Conservation (phyloP, 495 filamentous ascomycete species). For the Aspergillus haitiensis region DNA sequence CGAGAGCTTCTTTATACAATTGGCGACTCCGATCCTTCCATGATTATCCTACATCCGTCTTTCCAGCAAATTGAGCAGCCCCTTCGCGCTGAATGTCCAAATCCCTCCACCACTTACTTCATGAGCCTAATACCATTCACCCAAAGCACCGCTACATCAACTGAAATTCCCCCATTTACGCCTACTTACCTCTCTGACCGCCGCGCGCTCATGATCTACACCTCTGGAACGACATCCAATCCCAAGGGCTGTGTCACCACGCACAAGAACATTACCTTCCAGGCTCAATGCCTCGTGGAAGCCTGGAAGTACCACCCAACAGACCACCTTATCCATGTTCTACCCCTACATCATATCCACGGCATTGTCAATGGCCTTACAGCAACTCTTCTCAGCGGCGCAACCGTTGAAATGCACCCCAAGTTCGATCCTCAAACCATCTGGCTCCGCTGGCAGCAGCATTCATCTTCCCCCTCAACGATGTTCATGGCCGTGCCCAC, state of each 20-base stretch:
- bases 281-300: conserved; percentile 39
- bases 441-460: conserved; percentile 44
- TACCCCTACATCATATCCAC: conserved; percentile 48
- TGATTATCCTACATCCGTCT: conserved; percentile 42
- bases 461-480: conserved; percentile 33
- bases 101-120: conserved; percentile 28
- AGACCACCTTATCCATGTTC: conserved; percentile 47
- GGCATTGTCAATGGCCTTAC: conserved; percentile 47
- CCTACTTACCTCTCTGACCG: conserved; percentile 30
- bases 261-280: conserved; percentile 47
- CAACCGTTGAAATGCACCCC: conserved; percentile 46
- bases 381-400: conserved; percentile 40
- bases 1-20: conserved; percentile 47
- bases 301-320: conserved; percentile 39
- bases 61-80: conserved; percentile 38
- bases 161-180: conserved; percentile 35
- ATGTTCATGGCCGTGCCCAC: conserved; percentile 51
- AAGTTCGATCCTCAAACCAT: conserved; percentile 48
- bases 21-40: conserved; percentile 43
- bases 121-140: conserved; percentile 36
- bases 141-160: conserved; percentile 15
- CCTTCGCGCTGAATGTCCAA: conserved; percentile 30
- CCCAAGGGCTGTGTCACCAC: conserved; percentile 49
- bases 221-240: conserved; percentile 46
- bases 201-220: conserved; percentile 49